A percentile compares a stretch with the other conserved stretches of the same genome.
These are phyloP conservation scores for Tricholoma bakamatsutake DNA, from an alignment of 768 basidiomycete genomes.

Conservation along the genomic window DNA sequence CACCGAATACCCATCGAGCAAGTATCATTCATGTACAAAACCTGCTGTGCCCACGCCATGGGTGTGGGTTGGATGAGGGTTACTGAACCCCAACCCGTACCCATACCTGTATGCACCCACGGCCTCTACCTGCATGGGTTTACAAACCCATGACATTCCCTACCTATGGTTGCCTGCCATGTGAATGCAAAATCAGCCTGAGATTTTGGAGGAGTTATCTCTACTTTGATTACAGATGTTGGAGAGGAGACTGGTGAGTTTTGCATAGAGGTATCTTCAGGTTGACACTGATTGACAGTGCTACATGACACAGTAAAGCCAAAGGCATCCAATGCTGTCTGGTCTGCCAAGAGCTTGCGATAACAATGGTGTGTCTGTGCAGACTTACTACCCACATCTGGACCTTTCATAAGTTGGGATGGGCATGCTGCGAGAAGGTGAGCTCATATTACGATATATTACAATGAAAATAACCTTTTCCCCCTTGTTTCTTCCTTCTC, in stretches of 20 bases:
- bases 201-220: not conserved
- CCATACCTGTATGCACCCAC: no score
- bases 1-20: no score
- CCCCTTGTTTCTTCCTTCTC: not conserved
- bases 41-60: no score
- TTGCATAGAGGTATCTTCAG: not conserved
- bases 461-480: not conserved
- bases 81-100: no score
- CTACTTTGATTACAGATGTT: not conserved
- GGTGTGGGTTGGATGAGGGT: no score
- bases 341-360: not conserved
- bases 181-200: not conserved
- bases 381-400: slow-evolving; percentile 9
- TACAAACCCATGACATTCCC: no score
- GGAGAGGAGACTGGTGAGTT: not conserved
- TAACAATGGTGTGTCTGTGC: not conserved
- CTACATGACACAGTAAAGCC: not conserved
- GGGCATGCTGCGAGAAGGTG: not conserved
- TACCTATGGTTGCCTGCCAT: not conserved
- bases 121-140: no score
- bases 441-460: not conserved
- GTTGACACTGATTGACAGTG: not conserved
- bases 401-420: slow-evolving; percentile 7
- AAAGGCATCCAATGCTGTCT: not conserved
- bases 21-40: no score